These are phyloP conservation scores for Penicillium sp. DNA, from an alignment of 2,329 filamentous ascomycete genomes.

Conservation along the genomic window DNA sequence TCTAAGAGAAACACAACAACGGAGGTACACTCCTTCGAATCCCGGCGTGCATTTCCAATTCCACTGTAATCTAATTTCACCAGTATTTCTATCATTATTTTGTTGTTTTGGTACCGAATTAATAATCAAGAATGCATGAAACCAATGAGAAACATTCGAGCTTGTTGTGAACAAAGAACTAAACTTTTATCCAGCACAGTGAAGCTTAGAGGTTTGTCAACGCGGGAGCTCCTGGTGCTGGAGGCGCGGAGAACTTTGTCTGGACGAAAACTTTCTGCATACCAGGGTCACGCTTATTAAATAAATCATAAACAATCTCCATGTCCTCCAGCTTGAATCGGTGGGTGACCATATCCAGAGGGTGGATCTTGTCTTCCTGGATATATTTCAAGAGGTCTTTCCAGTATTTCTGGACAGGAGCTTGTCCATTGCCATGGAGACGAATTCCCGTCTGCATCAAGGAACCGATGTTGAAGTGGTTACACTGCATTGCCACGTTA, in stretches of 20 bases:
- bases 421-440: constrained; percentile 67
- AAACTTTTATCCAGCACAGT: neutral
- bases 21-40: too few species aligned
- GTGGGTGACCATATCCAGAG: constrained; percentile 76
- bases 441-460: constrained; percentile 81
- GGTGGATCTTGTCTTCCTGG: constrained; percentile 67
- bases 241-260: constrained; percentile 56
- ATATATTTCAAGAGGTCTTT: constrained; percentile 68
- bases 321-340: constrained; percentile 71
- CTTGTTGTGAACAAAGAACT: neutral
- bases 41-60: too few species aligned
- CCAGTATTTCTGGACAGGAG: constrained; percentile 82
- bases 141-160: neutral
- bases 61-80: neutral
- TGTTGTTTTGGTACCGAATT: neutral
- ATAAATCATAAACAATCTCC: constrained; percentile 63
- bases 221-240: constrained; percentile 27
- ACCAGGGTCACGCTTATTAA: constrained; percentile 53
- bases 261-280: constrained; percentile 78
- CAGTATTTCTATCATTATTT: neutral
- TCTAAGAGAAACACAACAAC: too few species aligned
- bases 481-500: constrained; percentile 33
- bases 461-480: constrained; percentile 79
- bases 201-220: constrained; percentile 5
- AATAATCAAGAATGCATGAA: neutral